Evolutionary conservation across 2,329 filamentous ascomycete genomes (phyloP).

Genomic region (Samsoniella hepiali): DNA sequence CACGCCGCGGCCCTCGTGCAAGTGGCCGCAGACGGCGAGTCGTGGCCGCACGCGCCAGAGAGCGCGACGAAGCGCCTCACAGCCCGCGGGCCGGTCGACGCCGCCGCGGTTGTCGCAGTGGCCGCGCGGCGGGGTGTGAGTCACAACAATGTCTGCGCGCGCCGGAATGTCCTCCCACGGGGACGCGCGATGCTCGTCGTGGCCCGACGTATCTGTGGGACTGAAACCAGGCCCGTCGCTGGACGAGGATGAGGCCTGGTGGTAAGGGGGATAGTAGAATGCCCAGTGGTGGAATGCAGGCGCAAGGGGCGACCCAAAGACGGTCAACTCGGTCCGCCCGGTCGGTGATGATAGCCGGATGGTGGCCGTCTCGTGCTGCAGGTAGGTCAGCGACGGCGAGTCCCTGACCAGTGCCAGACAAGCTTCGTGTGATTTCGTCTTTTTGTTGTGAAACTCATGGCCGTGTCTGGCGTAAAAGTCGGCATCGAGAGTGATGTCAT

Average conservation of each 20-base stretch:
- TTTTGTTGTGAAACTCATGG: constrained; percentile 53
- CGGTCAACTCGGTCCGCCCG: constrained; percentile 57
- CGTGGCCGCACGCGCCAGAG: constrained; percentile 61
- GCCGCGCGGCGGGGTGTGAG: constrained; percentile 63
- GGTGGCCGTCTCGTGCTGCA: constrained; percentile 54
- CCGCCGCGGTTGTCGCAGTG: constrained; percentile 52
- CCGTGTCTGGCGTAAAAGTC: constrained; percentile 56
- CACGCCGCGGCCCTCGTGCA: constrained; percentile 65
- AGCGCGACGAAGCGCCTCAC: constrained; percentile 53
- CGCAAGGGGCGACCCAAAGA: constrained; percentile 71
- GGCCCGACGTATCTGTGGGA: too few species aligned
- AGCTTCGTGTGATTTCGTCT: constrained; percentile 47
- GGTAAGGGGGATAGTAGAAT: constrained; percentile 55
- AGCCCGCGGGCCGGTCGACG: constrained; percentile 48
- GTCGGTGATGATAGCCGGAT: constrained; percentile 51
- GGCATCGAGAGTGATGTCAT: constrained; percentile 69
- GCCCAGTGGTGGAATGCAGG: constrained; percentile 59
- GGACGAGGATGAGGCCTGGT: constrained; percentile 1
- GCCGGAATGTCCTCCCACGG: constrained; percentile 62
- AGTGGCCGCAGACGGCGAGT: constrained; percentile 68
- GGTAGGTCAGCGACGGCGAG: constrained; percentile 59
- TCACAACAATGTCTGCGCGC: constrained; percentile 64
- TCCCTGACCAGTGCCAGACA: constrained; percentile 54
- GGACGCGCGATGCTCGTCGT: constrained; percentile 26
- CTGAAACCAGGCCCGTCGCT: constrained; percentile 13